Evolutionary conservation across 345 rosid species (phyloP), one percentile per base, ranked within the genome.

Genomic region (Chamaenerion angustifolium): DNA sequence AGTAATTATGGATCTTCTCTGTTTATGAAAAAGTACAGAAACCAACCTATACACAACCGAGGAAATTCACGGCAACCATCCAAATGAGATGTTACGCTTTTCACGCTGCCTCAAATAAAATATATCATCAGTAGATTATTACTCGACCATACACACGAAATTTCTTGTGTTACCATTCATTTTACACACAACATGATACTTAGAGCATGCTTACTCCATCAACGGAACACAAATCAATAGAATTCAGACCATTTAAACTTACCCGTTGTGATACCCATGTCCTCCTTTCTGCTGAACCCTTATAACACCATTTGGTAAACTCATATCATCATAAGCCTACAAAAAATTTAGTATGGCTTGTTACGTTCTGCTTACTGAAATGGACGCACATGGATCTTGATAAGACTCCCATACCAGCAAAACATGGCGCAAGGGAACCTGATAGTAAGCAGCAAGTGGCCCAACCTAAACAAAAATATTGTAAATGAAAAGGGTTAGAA

Each of bases 181-280:
- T 31, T 31, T 31, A 31, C 37, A 31, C 10, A 31, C 37, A 31
- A 31, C 37, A 8, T 31, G 37, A 31, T 31, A 31, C 37, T 31
- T 4, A 31, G 37, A 31, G 37, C 37, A 31, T 31, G 5, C 37
- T 31, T 31, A 7, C 0, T 31, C 37, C 37, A 31, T 31, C 37
- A 23, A 23, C 5, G 27, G 3, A 23, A 23, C 27, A 23, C 2
- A 23, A 23, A 23, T 5, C 27, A 1, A 31, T 31, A 31, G 8
- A 31, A 31, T 21, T 21, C 25, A 21, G 25, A 21, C 25, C 25
- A 21, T 21, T 2, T 4, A 11, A 42, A 40, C 72, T 46, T 79
- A 89, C 97, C 97, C 97, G 2, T 76, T 89, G 64, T 85, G 95
- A 66, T 81, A 72, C 49, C 95, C 95, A 64, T 85, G 83, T 52